A percentile compares a stretch with the other conserved stretches of the same genome.
Evolutionary conservation across 768 basidiomycete genomes (phyloP).

Genomic region (Vararia minispora): DNA sequence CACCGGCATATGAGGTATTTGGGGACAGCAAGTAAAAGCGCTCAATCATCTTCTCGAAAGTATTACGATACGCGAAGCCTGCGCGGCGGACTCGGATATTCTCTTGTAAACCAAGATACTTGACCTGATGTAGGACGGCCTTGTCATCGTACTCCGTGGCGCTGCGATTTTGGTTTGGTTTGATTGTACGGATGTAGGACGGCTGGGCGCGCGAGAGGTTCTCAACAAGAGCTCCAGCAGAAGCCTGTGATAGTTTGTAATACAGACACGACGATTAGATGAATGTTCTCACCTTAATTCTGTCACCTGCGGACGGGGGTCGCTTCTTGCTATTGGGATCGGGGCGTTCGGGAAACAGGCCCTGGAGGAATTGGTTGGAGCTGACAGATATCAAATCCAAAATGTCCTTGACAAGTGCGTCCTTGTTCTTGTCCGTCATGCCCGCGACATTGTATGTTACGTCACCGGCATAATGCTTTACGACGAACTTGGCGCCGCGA

Average conservation of each 20-base stretch:
- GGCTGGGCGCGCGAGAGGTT: slow-evolving; percentile 97
- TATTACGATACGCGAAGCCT: slow-evolving; percentile 96
- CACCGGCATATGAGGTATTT: slow-evolving; percentile 94
- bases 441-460: slow-evolving; percentile 96
- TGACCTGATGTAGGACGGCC: slow-evolving; percentile 96
- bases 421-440: slow-evolving; percentile 99
- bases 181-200: slow-evolving; percentile 98
- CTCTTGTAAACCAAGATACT: slow-evolving; percentile 96
- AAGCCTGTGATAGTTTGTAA: slow-evolving; percentile 35
- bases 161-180: slow-evolving; percentile 96
- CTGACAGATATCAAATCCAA: slow-evolving; percentile 79
- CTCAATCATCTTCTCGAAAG: slow-evolving; percentile 99
- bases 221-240: slow-evolving; percentile 93
- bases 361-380: slow-evolving; percentile 76
- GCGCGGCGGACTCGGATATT: slow-evolving; percentile 96
- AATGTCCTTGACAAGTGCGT: slow-evolving; percentile 88
- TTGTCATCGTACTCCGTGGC: slow-evolving; percentile 86
- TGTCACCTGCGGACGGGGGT: slow-evolving; percentile 95
- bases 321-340: slow-evolving; percentile 97
- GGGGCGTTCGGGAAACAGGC: slow-evolving; percentile 85
- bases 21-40: slow-evolving; percentile 94
- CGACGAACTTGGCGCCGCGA: slow-evolving; percentile 87
- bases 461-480: slow-evolving; percentile 96
- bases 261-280: neutral
- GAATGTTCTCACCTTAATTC: slow-evolving; percentile 65